phyloP scores from a whole-genome alignment of 1,139 yeast genomes.

The Yamadazyma sp. region DNA sequence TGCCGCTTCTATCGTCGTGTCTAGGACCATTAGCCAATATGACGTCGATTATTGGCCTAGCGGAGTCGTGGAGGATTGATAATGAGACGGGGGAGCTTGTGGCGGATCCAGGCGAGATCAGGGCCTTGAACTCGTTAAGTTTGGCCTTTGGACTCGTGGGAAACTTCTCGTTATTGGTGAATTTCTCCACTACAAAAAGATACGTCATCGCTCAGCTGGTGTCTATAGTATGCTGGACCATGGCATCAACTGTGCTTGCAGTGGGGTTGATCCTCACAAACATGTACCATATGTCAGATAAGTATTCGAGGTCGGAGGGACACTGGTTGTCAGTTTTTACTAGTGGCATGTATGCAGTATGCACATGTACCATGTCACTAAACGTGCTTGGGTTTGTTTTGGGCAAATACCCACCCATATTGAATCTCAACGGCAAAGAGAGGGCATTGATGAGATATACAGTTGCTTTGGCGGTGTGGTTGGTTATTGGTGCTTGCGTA shows the following conservation, averaged over 20 bases:
- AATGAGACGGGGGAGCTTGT: slow-evolving; percentile 22
- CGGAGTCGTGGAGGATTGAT: slow-evolving; percentile 62
- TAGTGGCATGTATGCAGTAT: slow-evolving; percentile 54
- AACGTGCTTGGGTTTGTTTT: slow-evolving; percentile 62
- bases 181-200: slow-evolving; percentile 58
- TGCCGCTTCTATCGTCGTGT: slow-evolving; percentile 76
- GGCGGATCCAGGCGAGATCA: slow-evolving; percentile 39
- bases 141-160: slow-evolving; percentile 65
- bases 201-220: slow-evolving; percentile 60
- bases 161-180: slow-evolving; percentile 62
- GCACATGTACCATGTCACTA: slow-evolving; percentile 50
- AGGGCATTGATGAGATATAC: slow-evolving; percentile 72
- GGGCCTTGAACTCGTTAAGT: slow-evolving; percentile 59
- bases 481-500: slow-evolving; percentile 62
- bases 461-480: slow-evolving; percentile 63
- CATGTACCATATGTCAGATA: slow-evolving; percentile 15
- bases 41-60: slow-evolving; percentile 69
- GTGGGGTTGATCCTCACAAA: slow-evolving; percentile 42
- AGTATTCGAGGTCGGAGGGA: slow-evolving; percentile 52
- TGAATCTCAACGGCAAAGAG: slow-evolving; percentile 66
- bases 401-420: slow-evolving; percentile 64
- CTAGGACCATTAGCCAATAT: slow-evolving; percentile 76
- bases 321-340: slow-evolving; percentile 78
- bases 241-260: slow-evolving; percentile 54
- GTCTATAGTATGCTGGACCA: slow-evolving; percentile 62